phyloP scores from a whole-genome alignment of 164 flowering plant species.

The Litsea cubeba region DNA sequence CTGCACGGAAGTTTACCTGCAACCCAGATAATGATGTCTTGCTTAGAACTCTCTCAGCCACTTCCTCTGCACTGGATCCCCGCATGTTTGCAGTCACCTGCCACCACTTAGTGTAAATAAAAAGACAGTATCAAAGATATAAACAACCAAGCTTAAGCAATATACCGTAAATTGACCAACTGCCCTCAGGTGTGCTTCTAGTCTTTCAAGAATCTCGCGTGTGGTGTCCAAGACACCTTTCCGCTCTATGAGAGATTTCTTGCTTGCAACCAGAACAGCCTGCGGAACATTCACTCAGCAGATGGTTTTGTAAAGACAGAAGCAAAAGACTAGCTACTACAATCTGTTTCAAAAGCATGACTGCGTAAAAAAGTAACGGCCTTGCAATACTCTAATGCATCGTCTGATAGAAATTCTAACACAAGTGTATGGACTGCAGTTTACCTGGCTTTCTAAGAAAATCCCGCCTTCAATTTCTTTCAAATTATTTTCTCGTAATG shows the following conservation, averaged over 20 bases:
- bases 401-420: background rate
- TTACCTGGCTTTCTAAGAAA: constrained; percentile 91
- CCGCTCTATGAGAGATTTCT: constrained; percentile 55
- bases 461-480: constrained; percentile 95
- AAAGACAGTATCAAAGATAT: background rate
- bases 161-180: constrained; percentile 77
- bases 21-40: constrained; percentile 81
- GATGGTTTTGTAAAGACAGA: background rate
- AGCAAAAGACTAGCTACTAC: background rate
- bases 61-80: constrained; percentile 86
- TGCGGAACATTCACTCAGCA: constrained; percentile 24
- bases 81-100: constrained; percentile 96
- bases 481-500: constrained; percentile 82
- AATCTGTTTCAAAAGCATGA: background rate
- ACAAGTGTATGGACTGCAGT: background rate
- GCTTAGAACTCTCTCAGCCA: constrained; percentile 69
- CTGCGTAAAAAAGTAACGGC: background rate
- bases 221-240: constrained; percentile 65
- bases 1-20: constrained; percentile 46
- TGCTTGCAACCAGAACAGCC: constrained; percentile 94
- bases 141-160: background rate
- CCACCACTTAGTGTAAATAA: constrained; percentile 14
- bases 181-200: constrained; percentile 94
- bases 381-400: background rate
- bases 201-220: constrained; percentile 91